These are phyloP conservation scores for Mycena galericulata DNA, from an alignment of 768 basidiomycete species.

Conservation along the genomic window DNA sequence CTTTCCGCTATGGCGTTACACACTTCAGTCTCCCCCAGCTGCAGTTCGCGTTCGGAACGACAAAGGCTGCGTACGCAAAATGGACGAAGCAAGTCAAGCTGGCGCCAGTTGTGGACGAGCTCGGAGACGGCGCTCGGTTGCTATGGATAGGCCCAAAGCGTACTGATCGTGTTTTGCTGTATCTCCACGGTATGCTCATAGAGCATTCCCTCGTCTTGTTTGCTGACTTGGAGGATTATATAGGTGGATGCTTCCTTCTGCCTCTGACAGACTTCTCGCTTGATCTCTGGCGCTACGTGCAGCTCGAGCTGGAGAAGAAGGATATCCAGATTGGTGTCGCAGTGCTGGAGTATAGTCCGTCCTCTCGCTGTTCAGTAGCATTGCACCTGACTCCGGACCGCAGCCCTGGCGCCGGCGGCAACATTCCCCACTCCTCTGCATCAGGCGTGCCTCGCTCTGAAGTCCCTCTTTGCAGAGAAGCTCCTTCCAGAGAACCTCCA, in stretches of 20 bases:
- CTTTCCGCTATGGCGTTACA: neutral
- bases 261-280: neutral
- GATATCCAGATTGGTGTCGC: neutral
- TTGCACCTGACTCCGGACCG: neutral
- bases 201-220: neutral
- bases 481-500: conserved; percentile 47
- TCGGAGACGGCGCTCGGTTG: conserved; percentile 41
- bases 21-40: conserved; percentile 1
- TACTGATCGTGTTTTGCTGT: conserved; percentile 46
- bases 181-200: conserved; percentile 43
- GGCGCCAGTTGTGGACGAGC: conserved; percentile 39
- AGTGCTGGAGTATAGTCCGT: neutral
- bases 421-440: conserved; percentile 50
- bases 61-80: conserved; percentile 34
- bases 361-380: neutral
- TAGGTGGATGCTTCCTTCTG: neutral
- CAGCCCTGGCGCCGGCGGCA: conserved; percentile 49
- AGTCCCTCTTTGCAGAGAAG: conserved; percentile 47
- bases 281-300: conserved; percentile 2
- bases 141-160: conserved; percentile 48
- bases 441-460: conserved; percentile 45
- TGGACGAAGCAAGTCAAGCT: conserved; percentile 36
- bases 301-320: neutral
- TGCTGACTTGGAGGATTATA: neutral
- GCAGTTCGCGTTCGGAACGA: conserved; percentile 35